Evolutionary conservation across 306 rosid species (phyloP), one percentile per base, ranked within the genome.

Genomic region (Cucurbita ficifolia): DNA sequence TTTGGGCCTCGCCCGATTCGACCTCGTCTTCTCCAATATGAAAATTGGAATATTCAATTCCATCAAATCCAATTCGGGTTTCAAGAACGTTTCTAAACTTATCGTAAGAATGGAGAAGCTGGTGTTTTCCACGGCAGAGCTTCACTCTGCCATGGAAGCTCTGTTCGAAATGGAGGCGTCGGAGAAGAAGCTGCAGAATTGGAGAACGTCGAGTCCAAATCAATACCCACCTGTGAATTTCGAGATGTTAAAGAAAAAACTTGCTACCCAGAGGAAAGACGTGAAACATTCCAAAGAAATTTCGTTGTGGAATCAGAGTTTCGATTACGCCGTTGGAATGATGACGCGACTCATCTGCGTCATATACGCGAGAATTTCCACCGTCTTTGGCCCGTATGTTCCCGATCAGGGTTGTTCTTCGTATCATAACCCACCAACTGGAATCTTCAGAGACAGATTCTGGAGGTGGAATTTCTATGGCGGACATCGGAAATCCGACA

Each of bases 301-400:
- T 10, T 90, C 96, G 8, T 84, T 90, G 1, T 90, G 96, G 96
- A 80, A 60, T 67, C 82, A 83, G 36, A 73, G 87, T 7, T 86
- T 83, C 17, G 90, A 90, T 29, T 79, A 80, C 35, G 81, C 61
- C 42, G 84, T 87, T 1, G 77, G 83, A 3, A 74, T 84, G 53
- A 87, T 86, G 95, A 85, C 87, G 1, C 75, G 88, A 6, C 70
- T 83, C 1, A 42, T 85, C 3, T 88, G 85, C 79, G 40, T 88
- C 12, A 24, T 85, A 1, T 87, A 85, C 40, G 81, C 86, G 0
- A 76, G 97, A 49, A 73, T 90, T 7, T 76, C 70, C 4, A 49
- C 76, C 12, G 76, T 85, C 39, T 90, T 88, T 55, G 75, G 86
- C 8, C 74, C 86, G 1, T 70, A 68, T 54, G 7, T 81, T 24